Evolutionary conservation across 2,329 filamentous ascomycete species (phyloP).

Genomic region (Apiospora phragmitis): DNA sequence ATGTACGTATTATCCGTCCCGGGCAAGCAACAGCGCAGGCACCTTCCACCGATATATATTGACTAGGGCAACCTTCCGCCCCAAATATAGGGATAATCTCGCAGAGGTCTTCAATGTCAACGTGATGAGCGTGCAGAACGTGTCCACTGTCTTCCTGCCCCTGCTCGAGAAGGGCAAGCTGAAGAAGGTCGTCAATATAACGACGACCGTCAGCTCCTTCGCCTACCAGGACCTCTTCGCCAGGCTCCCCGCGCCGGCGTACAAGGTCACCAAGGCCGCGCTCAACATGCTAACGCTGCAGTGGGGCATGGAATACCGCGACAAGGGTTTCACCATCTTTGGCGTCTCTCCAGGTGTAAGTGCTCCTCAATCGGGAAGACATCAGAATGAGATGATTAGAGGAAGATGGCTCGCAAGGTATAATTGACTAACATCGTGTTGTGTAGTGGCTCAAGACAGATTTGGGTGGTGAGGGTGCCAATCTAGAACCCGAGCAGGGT

Average conservation of each 20-base stretch:
- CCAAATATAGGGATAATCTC: constrained; percentile 26
- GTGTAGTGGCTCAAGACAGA: constrained; percentile 48
- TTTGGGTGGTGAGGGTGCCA: constrained; percentile 40
- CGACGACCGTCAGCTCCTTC: constrained; percentile 24
- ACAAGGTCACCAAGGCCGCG: constrained; percentile 45
- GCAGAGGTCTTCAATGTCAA: constrained; percentile 31
- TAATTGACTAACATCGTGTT: neutral
- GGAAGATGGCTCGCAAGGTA: neutral
- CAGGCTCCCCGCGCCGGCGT: constrained; percentile 34
- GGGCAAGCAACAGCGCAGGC: neutral
- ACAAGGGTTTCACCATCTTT: constrained; percentile 46
- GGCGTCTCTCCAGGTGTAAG: constrained; percentile 46
- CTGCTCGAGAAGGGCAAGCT: constrained; percentile 36
- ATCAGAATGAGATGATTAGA: neutral
- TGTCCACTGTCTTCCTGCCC: constrained; percentile 40
- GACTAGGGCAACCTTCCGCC: neutral
- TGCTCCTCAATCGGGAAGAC: no score
- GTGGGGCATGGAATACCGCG: constrained; percentile 38
- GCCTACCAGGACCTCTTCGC: constrained; percentile 14
- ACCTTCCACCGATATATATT: neutral
- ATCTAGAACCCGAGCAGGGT: constrained; percentile 41
- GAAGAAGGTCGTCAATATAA: constrained; percentile 48
- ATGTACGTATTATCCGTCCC: constrained; percentile 7
- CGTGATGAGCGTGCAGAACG: constrained; percentile 32
- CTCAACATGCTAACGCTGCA: constrained; percentile 48